phyloP scores from a whole-genome alignment of 2,329 filamentous ascomycete species.

The Exophiala mesophila region DNA sequence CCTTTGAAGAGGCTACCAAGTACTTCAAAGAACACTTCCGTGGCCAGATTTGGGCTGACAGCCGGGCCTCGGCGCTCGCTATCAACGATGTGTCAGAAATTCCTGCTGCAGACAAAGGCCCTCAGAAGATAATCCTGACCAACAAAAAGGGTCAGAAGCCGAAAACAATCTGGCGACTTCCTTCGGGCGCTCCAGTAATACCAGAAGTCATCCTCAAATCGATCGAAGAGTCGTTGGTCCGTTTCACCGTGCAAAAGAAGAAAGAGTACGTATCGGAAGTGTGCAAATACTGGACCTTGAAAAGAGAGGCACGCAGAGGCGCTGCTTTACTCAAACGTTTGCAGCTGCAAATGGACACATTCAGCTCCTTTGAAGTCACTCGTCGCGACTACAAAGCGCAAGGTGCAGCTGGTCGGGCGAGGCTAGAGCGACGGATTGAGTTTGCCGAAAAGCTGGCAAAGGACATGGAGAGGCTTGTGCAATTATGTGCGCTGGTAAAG shows the following conservation, averaged over 20 bases:
- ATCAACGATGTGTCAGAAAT: conserved; percentile 63
- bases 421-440: conserved; percentile 75
- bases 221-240: conserved; percentile 75
- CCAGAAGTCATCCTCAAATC: conserved; percentile 81
- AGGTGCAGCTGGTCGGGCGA: conserved; percentile 74
- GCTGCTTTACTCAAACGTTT: conserved; percentile 88
- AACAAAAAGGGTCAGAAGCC: conserved; percentile 52
- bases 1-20: conserved; percentile 75
- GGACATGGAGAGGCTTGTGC: conserved; percentile 72
- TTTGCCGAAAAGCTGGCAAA: conserved; percentile 65
- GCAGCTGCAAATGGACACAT: conserved; percentile 91
- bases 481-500: conserved; percentile 65
- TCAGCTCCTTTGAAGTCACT: conserved; percentile 95
- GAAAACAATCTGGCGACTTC: conserved; percentile 82
- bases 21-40: conserved; percentile 90
- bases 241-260: conserved; percentile 78
- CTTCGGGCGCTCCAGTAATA: conserved; percentile 90
- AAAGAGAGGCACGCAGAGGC: conserved; percentile 85
- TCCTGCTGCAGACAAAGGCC: conserved; percentile 45
- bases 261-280: conserved; percentile 82
- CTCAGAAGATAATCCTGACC: conserved; percentile 51
- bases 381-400: conserved; percentile 92
- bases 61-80: conserved; percentile 73
- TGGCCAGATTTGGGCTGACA: conserved; percentile 86
- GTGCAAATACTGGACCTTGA: conserved; percentile 96